Evolutionary conservation across 495 filamentous ascomycete genomes (phyloP), one percentile per base, ranked within the genome.

Genomic region (Aspergillus mulundensis): DNA sequence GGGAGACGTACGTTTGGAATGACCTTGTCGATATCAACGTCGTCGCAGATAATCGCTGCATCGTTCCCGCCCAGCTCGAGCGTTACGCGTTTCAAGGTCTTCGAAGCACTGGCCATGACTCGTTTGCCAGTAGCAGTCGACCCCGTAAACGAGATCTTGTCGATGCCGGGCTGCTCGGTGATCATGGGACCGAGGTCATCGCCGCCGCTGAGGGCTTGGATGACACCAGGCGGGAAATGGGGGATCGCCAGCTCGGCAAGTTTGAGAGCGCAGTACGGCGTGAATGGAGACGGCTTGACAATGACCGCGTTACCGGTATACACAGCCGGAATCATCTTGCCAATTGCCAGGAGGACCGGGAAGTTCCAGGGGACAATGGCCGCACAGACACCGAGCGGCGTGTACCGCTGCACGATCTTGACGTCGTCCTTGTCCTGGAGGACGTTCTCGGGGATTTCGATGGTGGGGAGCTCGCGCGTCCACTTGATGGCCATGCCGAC

Each of bases 141-240:
- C 5, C 87, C 87, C 0, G 86, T 89, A 67, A 90, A 89, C 52
- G 71, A 79, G 63, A 88, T 84, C 73, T 88, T 87, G 52, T 79
- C 78, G 57, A 89, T 82, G 1, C 74, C 79, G 0, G 81, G 77
- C 60, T 89, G 86, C 11, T 70, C 62, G 0, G 76, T 81, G 49
- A 87, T 70, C 69, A 70, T 67, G 1, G 83, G 80, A 7, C 86
- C 86, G 8, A 89, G 75, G 12, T 81, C 73, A 16, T 86, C 84
- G 54, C 79, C 84, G 18, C 87, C 87, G 63, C 83, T 85, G 28
- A 90, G 61, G 15, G 74, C 84, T 60, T 88, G 85, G 16, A 90
- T 61, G 8, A 90, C 80, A 50, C 86, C 87, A 0, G 82, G 81
- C 0, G 87, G 86, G 54, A 88, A 79, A 58, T 86, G 71, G 1